A percentile compares a stretch with the other conserved stretches of the same genome.
phyloP scores from a whole-genome alignment of 179 eudicot species.

The Pouteria campechiana region DNA sequence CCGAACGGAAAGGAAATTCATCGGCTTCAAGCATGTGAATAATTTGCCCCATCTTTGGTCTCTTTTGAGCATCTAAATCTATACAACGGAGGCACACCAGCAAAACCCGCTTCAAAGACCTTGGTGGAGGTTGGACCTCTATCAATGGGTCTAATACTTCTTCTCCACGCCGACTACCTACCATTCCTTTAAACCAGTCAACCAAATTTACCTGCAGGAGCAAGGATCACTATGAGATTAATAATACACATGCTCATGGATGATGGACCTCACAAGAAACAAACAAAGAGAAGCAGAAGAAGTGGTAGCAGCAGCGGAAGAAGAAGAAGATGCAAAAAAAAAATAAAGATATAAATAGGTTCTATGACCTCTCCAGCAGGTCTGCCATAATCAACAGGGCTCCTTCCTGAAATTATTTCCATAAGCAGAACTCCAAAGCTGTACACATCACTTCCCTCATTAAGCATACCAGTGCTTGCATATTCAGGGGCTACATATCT shows the following conservation, averaged over 20 bases:
- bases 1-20: conserved; percentile 65
- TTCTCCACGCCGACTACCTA: conserved; percentile 60
- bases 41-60: conserved; percentile 94
- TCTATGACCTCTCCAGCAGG: conserved; percentile 76
- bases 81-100: conserved; percentile 82
- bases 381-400: conserved; percentile 83
- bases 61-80: conserved; percentile 65
- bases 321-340: neutral
- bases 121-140: conserved; percentile 47
- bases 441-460: conserved; percentile 82
- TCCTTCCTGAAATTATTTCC: conserved; percentile 85
- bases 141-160: conserved; percentile 56
- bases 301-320: neutral
- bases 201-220: conserved; percentile 81
- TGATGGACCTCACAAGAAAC: too few species aligned
- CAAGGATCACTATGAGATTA: too few species aligned
- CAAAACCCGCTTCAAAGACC: conserved; percentile 61
- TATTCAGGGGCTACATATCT: conserved; percentile 97
- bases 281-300: neutral
- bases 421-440: conserved; percentile 89
- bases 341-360: neutral
- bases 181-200: conserved; percentile 90
- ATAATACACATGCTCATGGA: too few species aligned
- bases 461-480: conserved; percentile 97
- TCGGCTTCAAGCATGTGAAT: conserved; percentile 93